Base-by-base conservation (phyloP, 495 filamentous ascomycete genomes). In the Collariella sp. region DNA sequence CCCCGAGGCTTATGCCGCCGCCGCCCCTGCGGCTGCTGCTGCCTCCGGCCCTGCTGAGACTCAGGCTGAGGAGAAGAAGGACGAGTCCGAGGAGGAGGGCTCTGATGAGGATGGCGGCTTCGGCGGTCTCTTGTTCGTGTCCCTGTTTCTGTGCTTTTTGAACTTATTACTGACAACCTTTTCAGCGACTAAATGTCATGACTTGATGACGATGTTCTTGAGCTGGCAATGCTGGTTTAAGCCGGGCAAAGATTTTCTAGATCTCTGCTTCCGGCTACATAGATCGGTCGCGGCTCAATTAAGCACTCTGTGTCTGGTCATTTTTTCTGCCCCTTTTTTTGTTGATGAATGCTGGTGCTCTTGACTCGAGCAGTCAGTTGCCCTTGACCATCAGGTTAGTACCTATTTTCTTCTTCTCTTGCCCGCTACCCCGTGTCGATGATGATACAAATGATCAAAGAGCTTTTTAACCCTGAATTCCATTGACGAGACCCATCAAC, bases 1-100 rank as follows among this genome's bases (percentile, higher is more conserved):
- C 81, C 93, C 93, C 57, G 93, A 96, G 50, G 89, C 88, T 38
- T 97, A 95, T 69, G 91, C 88, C 59, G 65, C 85, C 50, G 74
- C 89, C 67, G 90, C 83, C 60, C 89, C 89, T 29, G 80, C 70
- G 50, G 87, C 82, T 56, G 74, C 74, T 45, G 75, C 80, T 44
- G 70, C 74, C 31, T 76, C 73, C 34, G 78, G 70, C 38, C 78
- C 75, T 31, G 74, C 76, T 44, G 78, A 78, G 55, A 74, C 76
- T 60, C 70, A 82, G 62, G 73, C 76, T 57, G 73, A 79, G 57
- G 83, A 86, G 60, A 72, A 72, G 53, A 67, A 80, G 62, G 76
- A 78, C 60, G 76, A 82, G 64, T 73, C 76, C 15, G 81, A 85
- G 66, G 80, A 84, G 55, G 82, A 85, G 57, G 76, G 76, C 43